Base-by-base conservation (phyloP, 768 basidiomycete genomes). In the Tylopilus subfusipes region DNA sequence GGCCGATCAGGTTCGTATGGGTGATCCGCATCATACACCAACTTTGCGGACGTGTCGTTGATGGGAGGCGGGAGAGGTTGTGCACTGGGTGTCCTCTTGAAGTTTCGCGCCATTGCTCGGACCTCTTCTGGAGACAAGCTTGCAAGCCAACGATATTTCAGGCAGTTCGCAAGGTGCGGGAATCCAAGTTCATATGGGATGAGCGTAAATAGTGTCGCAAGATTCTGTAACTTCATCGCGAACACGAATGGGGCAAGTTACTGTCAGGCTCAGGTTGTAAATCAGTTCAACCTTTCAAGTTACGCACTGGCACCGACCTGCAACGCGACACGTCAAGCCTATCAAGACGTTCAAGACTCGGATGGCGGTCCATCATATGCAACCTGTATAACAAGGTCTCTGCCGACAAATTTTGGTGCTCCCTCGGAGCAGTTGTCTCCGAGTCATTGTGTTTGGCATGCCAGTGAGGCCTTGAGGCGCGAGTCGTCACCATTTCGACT, bases 41-140 rank as follows among this genome's bases (percentile, higher is more conserved):
- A 12, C 38, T 63, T 66, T 21, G 61, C 34, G 5, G 64, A 56
- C 0, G 63, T 66, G 22, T 65, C 58, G 5, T 54, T 60, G 38
- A 65, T 52, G 16, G 64, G 18, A 42, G 47, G 55, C 2, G 63
- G 63, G 38, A 60, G 42, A 31, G 58, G 58, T 24, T 63, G 64
- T 45, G 64, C 40, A 22, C 63, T 55, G 2, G 64, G 64, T 0
- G 54, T 63, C 10, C 25, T 60, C 5, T 29, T 13, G 40, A 64
- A 64, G 1, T 36, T 42, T 31, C 25, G 47, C 1, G 29, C 46
- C 29, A 64, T 50, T 5, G 34, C 53, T 8, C 46, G 55, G n/a
- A 65, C 36, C 24, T 64, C 53, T n/a, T 48, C 36, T 3, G 21
- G 27, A 29, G 63, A 65, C 24, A 64, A 30, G 4, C 63, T 60